These are phyloP conservation scores for Claviceps capensis DNA, from an alignment of 2,329 filamentous ascomycete genomes.

Conservation along the genomic window DNA sequence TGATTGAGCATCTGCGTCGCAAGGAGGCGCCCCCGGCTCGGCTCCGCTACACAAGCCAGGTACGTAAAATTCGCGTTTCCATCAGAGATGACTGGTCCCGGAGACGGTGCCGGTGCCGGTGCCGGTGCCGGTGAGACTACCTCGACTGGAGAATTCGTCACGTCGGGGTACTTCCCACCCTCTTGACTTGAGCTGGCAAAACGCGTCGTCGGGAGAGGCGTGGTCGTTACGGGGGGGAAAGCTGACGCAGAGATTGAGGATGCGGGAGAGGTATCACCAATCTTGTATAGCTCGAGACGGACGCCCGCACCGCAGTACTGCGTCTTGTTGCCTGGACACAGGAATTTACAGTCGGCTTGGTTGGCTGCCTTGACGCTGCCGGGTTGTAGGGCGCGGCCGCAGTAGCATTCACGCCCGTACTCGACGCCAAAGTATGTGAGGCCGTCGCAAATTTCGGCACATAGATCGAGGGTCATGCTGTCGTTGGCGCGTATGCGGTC, in stretches of 20 bases:
- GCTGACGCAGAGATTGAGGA: background rate
- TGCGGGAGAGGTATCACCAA: constrained; percentile 4
- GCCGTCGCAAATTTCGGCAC: constrained; percentile 19
- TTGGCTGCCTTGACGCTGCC: constrained; percentile 16
- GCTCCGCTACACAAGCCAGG: constrained; percentile 23
- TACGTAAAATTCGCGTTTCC: constrained; percentile 25
- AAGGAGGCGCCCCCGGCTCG: constrained; percentile 19
- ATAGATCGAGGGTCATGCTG: constrained; percentile 21
- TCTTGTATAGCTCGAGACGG: constrained; percentile 21
- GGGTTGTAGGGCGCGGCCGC: constrained; percentile 17
- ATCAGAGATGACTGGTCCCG: constrained; percentile 14
- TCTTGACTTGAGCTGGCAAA: background rate
- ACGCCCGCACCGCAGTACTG: constrained; percentile 19
- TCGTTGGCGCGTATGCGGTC: constrained; percentile 14
- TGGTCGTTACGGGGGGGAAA: background rate
- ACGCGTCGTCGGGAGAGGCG: background rate
- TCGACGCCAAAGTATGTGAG: constrained; percentile 24
- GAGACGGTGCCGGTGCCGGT: background rate
- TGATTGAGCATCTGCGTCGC: constrained; percentile 17
- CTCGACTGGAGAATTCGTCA: background rate
- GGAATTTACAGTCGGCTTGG: constrained; percentile 18
- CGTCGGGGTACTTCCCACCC: background rate
- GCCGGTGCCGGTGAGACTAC: constrained; percentile 12
- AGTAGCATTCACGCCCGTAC: constrained; percentile 26
- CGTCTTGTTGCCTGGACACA: constrained; percentile 20